These are phyloP conservation scores for Fraxinus greggii DNA, from an alignment of 305 asterid species.

Conservation along the genomic window DNA sequence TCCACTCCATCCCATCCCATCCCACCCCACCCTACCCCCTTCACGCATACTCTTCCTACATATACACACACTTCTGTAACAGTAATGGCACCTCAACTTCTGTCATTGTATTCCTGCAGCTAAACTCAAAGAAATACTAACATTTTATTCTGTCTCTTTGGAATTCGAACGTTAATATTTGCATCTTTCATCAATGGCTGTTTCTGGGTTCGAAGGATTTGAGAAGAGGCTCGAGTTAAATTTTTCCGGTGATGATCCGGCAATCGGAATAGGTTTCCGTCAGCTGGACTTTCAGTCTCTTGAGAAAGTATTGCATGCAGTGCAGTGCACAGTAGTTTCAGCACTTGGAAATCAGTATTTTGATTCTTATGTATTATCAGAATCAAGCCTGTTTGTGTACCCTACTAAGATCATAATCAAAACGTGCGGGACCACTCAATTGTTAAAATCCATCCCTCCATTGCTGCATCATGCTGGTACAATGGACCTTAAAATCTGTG, in stretches of 20 bases:
- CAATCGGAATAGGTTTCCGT: slow-evolving; percentile 49
- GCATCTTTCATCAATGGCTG: slow-evolving; percentile 33
- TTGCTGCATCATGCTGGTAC: slow-evolving; percentile 46
- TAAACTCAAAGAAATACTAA: neutral
- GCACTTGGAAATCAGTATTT: slow-evolving; percentile 75
- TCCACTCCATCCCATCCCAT: neutral
- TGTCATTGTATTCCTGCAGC: neutral
- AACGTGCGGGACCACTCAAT: slow-evolving; percentile 94
- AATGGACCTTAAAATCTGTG: slow-evolving; percentile 56
- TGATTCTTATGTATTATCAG: slow-evolving; percentile 86
- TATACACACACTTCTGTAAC: neutral
- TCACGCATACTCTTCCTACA: neutral
- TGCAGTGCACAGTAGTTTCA: slow-evolving; percentile 92
- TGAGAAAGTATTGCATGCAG: slow-evolving; percentile 71
- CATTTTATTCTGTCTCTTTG: neutral
- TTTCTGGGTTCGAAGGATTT: slow-evolving; percentile 53
- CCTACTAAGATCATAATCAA: slow-evolving; percentile 83
- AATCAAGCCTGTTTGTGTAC: slow-evolving; percentile 87
- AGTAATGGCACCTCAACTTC: slow-evolving; percentile 6
- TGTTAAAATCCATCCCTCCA: slow-evolving; percentile 71
- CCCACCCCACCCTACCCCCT: neutral
- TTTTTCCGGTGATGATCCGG: slow-evolving; percentile 49
- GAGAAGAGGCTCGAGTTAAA: slow-evolving; percentile 50
- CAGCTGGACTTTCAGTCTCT: slow-evolving; percentile 50
- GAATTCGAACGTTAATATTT: neutral